These are phyloP conservation scores for Filosporella fistucella DNA, from an alignment of 495 filamentous ascomycete genomes.

Conservation along the genomic window DNA sequence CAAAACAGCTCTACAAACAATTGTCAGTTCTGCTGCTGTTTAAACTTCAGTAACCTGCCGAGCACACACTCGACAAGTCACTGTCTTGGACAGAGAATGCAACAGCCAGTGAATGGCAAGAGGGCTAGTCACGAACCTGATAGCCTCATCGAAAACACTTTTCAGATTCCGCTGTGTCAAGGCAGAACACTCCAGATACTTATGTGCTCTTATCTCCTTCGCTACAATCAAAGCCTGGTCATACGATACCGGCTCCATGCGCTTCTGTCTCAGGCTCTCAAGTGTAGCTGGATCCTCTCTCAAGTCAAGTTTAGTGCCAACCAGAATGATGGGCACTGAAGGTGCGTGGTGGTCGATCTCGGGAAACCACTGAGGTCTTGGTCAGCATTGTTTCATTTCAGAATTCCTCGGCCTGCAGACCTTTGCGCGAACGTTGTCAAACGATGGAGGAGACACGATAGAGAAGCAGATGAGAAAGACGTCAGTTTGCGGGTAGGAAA, in stretches of 20 bases:
- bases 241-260: constrained; percentile 90
- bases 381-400: constrained; percentile 2
- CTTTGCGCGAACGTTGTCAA: constrained; percentile 97
- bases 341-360: constrained; percentile 97
- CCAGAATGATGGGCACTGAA: constrained; percentile 91
- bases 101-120: background rate
- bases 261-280: constrained; percentile 71
- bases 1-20: constrained; percentile 52
- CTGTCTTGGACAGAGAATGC: too few species aligned
- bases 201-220: constrained; percentile 88
- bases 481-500: constrained; percentile 97
- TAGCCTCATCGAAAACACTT: constrained; percentile 97
- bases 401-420: constrained; percentile 37
- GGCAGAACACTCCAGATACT: constrained; percentile 98
- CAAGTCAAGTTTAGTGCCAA: constrained; percentile 95
- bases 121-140: constrained; percentile 55
- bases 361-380: constrained; percentile 62
- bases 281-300: constrained; percentile 82
- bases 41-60: too few species aligned
- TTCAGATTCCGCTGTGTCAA: constrained; percentile 94
- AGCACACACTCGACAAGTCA: too few species aligned
- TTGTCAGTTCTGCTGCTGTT: background rate
- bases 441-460: constrained; percentile 93
- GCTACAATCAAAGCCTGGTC: constrained; percentile 79
- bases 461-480: constrained; percentile 99